Conservation (phyloP, 2,329 filamentous ascomycete genomes). For the Hypoxylon sp. region DNA sequence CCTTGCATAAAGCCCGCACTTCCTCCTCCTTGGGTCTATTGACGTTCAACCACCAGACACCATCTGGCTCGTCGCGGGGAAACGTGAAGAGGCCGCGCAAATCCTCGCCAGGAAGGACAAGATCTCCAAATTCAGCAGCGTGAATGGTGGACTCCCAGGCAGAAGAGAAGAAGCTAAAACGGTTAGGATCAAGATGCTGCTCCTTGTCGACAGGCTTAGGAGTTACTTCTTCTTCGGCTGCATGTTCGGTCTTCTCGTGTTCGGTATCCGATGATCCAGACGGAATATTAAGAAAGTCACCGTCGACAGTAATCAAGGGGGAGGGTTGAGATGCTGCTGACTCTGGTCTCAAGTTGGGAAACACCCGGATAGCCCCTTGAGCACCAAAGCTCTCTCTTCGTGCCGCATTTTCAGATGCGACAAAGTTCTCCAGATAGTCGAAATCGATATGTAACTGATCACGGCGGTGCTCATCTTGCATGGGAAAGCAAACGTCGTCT, state of each 20-base stretch:
- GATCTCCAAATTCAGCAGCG: constrained; percentile 87
- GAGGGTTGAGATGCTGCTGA: constrained; percentile 48
- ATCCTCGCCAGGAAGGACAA: constrained; percentile 90
- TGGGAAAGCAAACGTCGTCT: constrained; percentile 90
- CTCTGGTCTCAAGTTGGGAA: constrained; percentile 72
- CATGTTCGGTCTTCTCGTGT: constrained; percentile 62
- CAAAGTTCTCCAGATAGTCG: constrained; percentile 93
- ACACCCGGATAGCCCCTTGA: constrained; percentile 66
- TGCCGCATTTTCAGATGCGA: constrained; percentile 72
- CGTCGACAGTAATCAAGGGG: constrained; percentile 66
- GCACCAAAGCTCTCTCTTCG: constrained; percentile 66
- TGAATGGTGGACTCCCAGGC: constrained; percentile 95
- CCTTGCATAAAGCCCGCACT: constrained; percentile 88
- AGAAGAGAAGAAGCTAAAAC: constrained; percentile 98
- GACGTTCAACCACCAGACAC: constrained; percentile 99
- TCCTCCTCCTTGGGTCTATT: constrained; percentile 92
- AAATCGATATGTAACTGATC: constrained; percentile 90
- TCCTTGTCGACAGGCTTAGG: constrained; percentile 54
- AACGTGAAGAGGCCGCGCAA: constrained; percentile 87
- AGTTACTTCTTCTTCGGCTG: constrained; percentile 50
- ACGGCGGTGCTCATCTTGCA: constrained; percentile 76
- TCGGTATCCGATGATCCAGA: constrained; percentile 61
- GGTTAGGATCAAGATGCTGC: constrained; percentile 74
- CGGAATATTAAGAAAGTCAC: constrained; percentile 70
- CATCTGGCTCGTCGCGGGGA: constrained; percentile 75